Evolutionary conservation across 2,329 filamentous ascomycete genomes (phyloP).

Genomic region (Ambrosiella xylebori): DNA sequence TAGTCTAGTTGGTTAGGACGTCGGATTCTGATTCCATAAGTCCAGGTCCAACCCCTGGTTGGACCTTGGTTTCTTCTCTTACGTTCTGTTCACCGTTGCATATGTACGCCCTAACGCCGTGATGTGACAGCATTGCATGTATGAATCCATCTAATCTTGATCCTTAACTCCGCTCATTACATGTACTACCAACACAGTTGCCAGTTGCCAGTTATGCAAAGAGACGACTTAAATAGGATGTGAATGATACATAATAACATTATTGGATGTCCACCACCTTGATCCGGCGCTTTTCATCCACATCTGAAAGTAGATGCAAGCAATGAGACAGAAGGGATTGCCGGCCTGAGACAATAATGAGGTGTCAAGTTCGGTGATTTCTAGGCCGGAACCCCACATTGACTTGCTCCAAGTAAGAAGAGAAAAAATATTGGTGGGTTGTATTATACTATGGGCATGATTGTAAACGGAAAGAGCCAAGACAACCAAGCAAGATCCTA

Average conservation of each 20-base stretch:
- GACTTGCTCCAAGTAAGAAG: neutral
- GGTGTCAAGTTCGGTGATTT: no score
- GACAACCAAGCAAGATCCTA: neutral
- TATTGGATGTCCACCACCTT: neutral
- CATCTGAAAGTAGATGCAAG: no score
- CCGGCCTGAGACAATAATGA: no score
- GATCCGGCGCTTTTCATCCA: no score
- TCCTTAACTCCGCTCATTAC: neutral
- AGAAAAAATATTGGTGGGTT: neutral
- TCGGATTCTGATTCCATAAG: constrained; percentile 12
- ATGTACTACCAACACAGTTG: neutral
- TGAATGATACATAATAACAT: neutral
- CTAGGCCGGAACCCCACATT: no score
- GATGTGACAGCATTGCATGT: neutral
- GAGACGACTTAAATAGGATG: no score
- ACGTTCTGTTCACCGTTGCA: neutral
- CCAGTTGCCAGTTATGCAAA: no score
- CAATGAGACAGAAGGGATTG: no score
- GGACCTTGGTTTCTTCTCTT: neutral
- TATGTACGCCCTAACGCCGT: neutral
- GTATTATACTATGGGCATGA: neutral
- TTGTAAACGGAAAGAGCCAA: neutral
- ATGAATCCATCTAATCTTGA: neutral
- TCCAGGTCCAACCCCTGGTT: constrained; percentile 13
- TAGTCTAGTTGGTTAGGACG: constrained; percentile 13